Conservation (phyloP, 805 yeast genomes). For the Candida pseudofarinosa region DNA sequence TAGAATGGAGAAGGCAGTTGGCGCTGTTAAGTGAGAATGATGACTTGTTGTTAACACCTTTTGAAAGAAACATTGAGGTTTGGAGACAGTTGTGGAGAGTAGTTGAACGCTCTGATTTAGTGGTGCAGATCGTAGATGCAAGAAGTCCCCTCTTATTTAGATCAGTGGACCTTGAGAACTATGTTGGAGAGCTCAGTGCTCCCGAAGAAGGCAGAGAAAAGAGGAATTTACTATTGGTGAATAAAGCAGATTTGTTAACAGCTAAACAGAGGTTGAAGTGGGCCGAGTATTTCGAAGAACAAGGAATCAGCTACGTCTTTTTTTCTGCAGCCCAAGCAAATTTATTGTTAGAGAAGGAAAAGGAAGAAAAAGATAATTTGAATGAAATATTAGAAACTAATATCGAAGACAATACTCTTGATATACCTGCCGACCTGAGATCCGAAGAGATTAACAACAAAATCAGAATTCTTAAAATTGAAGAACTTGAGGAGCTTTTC, state of each 20-base stretch:
- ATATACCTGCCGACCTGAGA: constrained; percentile 15
- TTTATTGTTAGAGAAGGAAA: constrained; percentile 64
- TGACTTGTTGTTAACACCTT: constrained; percentile 87
- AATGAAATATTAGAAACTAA: constrained; percentile 24
- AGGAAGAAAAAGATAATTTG: constrained; percentile 39
- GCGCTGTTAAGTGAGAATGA: constrained; percentile 81
- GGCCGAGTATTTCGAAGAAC: constrained; percentile 75
- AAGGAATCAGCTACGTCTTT: constrained; percentile 78
- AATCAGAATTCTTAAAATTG: constrained; percentile 71
- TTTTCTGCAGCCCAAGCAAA: constrained; percentile 90
- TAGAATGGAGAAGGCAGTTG: constrained; percentile 89
- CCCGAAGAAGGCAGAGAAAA: constrained; percentile 50
- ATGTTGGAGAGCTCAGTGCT: constrained; percentile 68
- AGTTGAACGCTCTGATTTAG: constrained; percentile 86
- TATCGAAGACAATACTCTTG: constrained; percentile 5
- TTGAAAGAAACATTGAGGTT: constrained; percentile 94
- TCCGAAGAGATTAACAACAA: constrained; percentile 20
- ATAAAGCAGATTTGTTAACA: constrained; percentile 87
- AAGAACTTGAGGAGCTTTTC: constrained; percentile 80
- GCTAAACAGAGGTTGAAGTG: constrained; percentile 73
- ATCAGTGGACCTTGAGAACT: constrained; percentile 79
- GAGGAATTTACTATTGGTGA: constrained; percentile 76
- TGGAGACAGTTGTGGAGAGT: constrained; percentile 99
- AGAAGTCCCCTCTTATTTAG: constrained; percentile 89
- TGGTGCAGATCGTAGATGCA: constrained; percentile 97